A percentile compares a stretch with the other conserved stretches of the same genome.
phyloP scores from a whole-genome alignment of 805 yeast species.

The Pichia phayaonensis region DNA sequence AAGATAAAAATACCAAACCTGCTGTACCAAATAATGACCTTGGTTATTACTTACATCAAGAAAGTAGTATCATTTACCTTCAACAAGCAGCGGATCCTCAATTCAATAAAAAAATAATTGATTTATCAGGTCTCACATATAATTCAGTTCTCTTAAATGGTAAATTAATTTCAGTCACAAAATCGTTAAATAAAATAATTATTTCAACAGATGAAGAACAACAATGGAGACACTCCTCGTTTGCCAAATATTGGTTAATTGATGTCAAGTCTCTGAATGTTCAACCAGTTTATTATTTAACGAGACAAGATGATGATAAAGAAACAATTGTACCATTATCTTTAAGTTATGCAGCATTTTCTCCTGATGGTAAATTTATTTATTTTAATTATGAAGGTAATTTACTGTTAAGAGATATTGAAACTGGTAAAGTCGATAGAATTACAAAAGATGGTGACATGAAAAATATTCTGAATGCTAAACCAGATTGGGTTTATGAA shows the following conservation, averaged over 20 bases:
- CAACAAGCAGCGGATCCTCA: constrained; percentile 24
- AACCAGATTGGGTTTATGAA: constrained; percentile 80
- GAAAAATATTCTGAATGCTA: constrained; percentile 50
- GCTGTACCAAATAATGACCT: constrained; percentile 29
- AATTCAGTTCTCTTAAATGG: constrained; percentile 34
- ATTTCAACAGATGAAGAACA: constrained; percentile 41
- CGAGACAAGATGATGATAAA: constrained; percentile 22
- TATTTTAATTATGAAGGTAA: constrained; percentile 52
- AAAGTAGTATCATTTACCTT: constrained; percentile 13
- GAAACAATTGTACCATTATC: constrained; percentile 7
- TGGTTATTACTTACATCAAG: constrained; percentile 31
- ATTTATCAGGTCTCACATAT: constrained; percentile 31
- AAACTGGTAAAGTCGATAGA: constrained; percentile 19
- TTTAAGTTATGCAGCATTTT: constrained; percentile 51
- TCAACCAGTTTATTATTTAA: constrained; percentile 17
- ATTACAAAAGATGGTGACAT: constrained; percentile 46
- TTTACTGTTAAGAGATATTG: constrained; percentile 40
- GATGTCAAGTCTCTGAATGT: constrained; percentile 33
- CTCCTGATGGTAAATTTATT: constrained; percentile 50
- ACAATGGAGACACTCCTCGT: constrained; percentile 67
- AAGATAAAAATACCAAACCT: background rate
- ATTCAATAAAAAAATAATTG: constrained; percentile 27
- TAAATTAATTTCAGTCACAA: constrained; percentile 36
- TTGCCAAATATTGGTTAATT: constrained; percentile 54
- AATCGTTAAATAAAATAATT: constrained; percentile 41